Conservation (phyloP, 2,329 filamentous ascomycete species). For the Mycosphaerella sp. region DNA sequence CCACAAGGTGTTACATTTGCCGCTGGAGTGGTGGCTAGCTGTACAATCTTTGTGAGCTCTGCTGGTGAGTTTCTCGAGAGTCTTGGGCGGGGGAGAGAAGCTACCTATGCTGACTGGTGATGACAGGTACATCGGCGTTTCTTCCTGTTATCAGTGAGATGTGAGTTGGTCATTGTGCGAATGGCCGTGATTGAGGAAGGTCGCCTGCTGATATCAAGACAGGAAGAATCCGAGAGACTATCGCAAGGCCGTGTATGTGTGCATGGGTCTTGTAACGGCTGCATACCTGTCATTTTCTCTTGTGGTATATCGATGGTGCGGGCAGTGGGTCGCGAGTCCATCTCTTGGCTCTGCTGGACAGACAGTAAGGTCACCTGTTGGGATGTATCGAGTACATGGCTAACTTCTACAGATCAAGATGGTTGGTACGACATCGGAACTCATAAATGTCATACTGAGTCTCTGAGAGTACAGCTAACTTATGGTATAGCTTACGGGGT, state of each 20-base stretch:
- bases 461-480: too few species aligned
- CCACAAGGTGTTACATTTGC: constrained; percentile 51
- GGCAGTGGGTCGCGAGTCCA: constrained; percentile 57
- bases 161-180: neutral
- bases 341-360: constrained; percentile 56
- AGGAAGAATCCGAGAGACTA: constrained; percentile 50
- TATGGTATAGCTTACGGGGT: constrained; percentile 47
- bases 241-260: constrained; percentile 54
- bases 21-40: constrained; percentile 52
- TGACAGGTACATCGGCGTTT: constrained; percentile 51
- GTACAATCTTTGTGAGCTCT: constrained; percentile 55
- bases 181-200: constrained; percentile 23
- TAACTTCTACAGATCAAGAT: constrained; percentile 45
- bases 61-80: constrained; percentile 29
- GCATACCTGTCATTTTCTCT: constrained; percentile 55
- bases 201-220: neutral
- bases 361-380: constrained; percentile 27
- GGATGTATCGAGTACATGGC: too few species aligned
- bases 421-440: constrained; percentile 31
- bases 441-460: neutral
- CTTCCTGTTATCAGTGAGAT: constrained; percentile 62
- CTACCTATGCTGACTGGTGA: neutral
- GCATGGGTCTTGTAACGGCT: constrained; percentile 53
- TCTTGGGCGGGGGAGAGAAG: neutral
- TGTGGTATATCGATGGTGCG: constrained; percentile 57